Conservation (phyloP, 2,329 filamentous ascomycete species). For the Hymenoscyphus occultus region DNA sequence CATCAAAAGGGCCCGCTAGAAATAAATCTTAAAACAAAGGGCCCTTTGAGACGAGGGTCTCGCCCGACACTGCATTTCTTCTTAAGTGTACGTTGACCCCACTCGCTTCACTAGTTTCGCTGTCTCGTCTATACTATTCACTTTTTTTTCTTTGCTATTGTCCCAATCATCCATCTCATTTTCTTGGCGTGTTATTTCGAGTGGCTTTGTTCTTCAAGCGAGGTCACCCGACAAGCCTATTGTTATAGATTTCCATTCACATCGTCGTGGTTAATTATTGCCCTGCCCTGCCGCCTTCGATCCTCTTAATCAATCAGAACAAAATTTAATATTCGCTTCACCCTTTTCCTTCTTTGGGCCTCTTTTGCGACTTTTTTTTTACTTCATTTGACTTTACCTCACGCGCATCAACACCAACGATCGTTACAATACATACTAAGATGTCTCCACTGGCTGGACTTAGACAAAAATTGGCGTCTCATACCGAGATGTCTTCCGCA, state of each 20-base stretch:
- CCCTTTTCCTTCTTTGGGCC: slow-evolving; percentile 1
- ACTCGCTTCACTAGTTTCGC: slow-evolving; percentile 9
- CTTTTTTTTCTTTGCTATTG: slow-evolving; percentile 24
- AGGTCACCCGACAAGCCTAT: slow-evolving; percentile 6
- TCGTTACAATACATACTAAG: slow-evolving; percentile 29
- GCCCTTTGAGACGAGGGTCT: slow-evolving; percentile 10
- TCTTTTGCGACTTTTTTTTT: background rate
- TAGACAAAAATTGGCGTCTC: slow-evolving; percentile 32
- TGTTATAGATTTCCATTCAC: slow-evolving; percentile 26
- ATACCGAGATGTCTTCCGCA: slow-evolving; percentile 37
- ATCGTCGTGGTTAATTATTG: slow-evolving; percentile 12
- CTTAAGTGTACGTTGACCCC: slow-evolving; percentile 28
- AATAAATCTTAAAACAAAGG: slow-evolving; percentile 30
- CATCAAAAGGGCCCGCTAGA: slow-evolving; percentile 12
- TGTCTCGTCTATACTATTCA: slow-evolving; percentile 18
- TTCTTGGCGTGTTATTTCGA: slow-evolving; percentile 15
- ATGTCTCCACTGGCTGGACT: slow-evolving; percentile 36
- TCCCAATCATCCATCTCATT: slow-evolving; percentile 10
- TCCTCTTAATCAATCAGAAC: slow-evolving; percentile 11
- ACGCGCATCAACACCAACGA: slow-evolving; percentile 8
- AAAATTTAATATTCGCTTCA: slow-evolving; percentile 8
- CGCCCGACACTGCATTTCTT: background rate
- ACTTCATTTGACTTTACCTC: background rate
- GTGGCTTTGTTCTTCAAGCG: slow-evolving; percentile 13
- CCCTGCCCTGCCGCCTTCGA: slow-evolving; percentile 7